These are phyloP conservation scores for Roridomyces roridus DNA, from an alignment of 768 basidiomycete genomes.

Conservation along the genomic window DNA sequence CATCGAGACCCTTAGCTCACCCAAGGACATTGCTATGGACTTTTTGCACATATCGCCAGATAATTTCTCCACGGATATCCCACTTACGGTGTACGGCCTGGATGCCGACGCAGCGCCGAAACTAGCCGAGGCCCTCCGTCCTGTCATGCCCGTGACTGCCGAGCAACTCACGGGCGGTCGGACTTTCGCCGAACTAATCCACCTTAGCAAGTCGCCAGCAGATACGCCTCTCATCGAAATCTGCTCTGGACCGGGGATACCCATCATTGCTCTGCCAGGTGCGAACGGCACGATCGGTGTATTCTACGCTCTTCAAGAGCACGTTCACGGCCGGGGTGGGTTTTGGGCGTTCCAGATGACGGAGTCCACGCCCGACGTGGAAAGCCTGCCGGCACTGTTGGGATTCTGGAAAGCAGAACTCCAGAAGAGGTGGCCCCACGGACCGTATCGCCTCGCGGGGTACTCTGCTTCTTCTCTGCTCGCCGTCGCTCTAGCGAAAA, in stretches of 20 bases:
- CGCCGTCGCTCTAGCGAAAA: constrained; percentile 11
- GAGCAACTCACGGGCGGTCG: constrained; percentile 34
- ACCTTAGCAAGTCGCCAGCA: no score
- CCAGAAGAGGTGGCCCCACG: constrained; percentile 11
- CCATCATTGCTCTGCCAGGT: constrained; percentile 19
- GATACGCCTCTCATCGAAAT: constrained; percentile 14
- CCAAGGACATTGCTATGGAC: constrained; percentile 19
- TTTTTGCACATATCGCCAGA: constrained; percentile 30
- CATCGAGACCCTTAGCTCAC: background rate
- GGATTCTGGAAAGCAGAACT: constrained; percentile 16
- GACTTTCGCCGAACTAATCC: no score
- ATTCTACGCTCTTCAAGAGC: background rate
- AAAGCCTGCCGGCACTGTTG: background rate
- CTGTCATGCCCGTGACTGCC: constrained; percentile 31
- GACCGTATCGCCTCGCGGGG: constrained; percentile 22
- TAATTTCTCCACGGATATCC: constrained; percentile 36
- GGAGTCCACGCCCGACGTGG: constrained; percentile 5
- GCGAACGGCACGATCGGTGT: background rate
- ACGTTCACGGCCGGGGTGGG: background rate
- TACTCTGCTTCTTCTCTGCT: constrained; percentile 11
- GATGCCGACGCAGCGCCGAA: constrained; percentile 38
- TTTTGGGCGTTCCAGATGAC: constrained; percentile 20
- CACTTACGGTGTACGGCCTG: constrained; percentile 39
- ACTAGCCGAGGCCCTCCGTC: constrained; percentile 34
- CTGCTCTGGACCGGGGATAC: constrained; percentile 14